Conservation (phyloP, 768 basidiomycete genomes). For the Russula sp. region DNA sequence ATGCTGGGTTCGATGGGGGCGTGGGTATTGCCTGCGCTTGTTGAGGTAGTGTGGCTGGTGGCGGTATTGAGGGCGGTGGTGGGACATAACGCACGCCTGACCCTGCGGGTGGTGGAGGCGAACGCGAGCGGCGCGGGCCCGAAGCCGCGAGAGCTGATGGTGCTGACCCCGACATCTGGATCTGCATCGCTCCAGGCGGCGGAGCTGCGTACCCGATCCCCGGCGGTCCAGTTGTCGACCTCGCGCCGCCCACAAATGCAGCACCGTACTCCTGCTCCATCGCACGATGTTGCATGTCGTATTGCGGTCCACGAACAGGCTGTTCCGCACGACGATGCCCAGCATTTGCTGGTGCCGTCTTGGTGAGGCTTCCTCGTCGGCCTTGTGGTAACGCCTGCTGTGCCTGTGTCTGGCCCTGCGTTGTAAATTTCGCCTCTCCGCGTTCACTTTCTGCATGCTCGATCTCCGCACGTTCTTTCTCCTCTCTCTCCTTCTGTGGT, state of each 20-base stretch:
- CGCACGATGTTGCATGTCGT: constrained; percentile 90
- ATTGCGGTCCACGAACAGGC: constrained; percentile 84
- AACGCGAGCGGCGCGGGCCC: constrained; percentile 35
- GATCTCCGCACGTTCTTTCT: constrained; percentile 41
- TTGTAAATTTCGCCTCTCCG: constrained; percentile 43
- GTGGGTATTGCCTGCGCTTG: not conserved
- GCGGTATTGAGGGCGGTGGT: not conserved
- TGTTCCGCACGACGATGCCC: constrained; percentile 70
- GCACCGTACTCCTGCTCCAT: constrained; percentile 84
- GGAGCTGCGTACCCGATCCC: constrained; percentile 38
- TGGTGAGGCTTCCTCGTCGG: constrained; percentile 61
- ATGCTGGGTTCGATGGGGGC: not conserved
- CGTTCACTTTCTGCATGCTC: constrained; percentile 39
- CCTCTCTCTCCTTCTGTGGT: constrained; percentile 32
- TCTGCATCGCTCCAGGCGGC: constrained; percentile 36
- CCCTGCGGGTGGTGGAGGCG: constrained; percentile 18
- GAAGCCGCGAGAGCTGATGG: constrained; percentile 41
- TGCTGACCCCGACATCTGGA: not conserved
- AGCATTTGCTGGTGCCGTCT: constrained; percentile 49
- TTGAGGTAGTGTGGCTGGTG: not conserved
- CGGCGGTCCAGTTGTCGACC: not conserved
- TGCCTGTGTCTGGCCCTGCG: constrained; percentile 5
- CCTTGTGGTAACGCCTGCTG: constrained; percentile 44
- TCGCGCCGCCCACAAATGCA: constrained; percentile 24
- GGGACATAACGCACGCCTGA: constrained; percentile 11